phyloP scores from a whole-genome alignment of 179 eudicot species.

The Gypsophila paniculata region DNA sequence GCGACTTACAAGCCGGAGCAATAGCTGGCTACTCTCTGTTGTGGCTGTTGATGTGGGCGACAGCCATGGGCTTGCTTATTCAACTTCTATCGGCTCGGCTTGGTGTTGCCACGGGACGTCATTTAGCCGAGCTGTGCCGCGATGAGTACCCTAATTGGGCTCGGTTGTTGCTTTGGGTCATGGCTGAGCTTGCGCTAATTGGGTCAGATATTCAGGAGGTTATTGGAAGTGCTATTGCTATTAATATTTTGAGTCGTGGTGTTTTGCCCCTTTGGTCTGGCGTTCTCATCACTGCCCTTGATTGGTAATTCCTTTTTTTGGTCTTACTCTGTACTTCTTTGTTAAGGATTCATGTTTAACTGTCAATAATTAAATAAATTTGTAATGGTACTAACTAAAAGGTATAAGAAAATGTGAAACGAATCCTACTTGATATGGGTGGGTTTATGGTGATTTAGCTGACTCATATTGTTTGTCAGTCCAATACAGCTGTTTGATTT shows the following conservation, averaged over 20 bases:
- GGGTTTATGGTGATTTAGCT: constrained; percentile 1
- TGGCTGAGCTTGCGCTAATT: constrained; percentile 88
- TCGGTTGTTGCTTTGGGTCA: constrained; percentile 57
- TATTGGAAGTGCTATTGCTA: constrained; percentile 95
- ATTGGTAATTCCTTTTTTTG: constrained; percentile 47
- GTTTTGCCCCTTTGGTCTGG: constrained; percentile 92
- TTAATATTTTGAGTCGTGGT: constrained; percentile 72
- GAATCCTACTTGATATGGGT: neutral
- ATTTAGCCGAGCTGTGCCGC: constrained; percentile 71
- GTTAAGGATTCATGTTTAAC: neutral
- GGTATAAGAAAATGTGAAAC: neutral
- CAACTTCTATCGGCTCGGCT: constrained; percentile 67
- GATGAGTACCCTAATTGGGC: constrained; percentile 84
- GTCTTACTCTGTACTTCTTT: neutral
- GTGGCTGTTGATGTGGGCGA: constrained; percentile 90
- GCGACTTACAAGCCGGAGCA: constrained; percentile 82
- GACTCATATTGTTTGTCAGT: constrained; percentile 7
- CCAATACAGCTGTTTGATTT: neutral
- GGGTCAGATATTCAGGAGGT: constrained; percentile 97
- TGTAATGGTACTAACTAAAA: neutral
- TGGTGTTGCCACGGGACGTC: constrained; percentile 65
- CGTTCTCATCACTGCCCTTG: constrained; percentile 78
- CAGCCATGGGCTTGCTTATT: constrained; percentile 69
- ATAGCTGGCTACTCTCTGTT: constrained; percentile 76
- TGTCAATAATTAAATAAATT: neutral